Evolutionary conservation across 345 rosid species (phyloP).

Genomic region (Draba incana): DNA sequence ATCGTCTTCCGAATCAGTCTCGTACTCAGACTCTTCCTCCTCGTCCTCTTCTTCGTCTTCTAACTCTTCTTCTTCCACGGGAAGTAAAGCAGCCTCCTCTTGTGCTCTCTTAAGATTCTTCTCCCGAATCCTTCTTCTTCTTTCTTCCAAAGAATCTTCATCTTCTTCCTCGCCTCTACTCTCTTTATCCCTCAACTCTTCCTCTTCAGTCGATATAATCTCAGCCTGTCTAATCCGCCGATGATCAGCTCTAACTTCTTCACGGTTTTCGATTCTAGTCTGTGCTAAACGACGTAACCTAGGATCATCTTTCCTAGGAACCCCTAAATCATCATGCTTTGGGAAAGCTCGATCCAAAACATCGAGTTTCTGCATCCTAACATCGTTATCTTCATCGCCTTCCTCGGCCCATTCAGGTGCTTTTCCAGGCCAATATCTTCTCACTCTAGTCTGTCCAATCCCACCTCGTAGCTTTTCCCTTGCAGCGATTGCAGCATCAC

Average conservation of each 20-base stretch:
- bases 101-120: conserved; percentile 54
- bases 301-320: conserved; percentile 57
- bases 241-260: conserved; percentile 74
- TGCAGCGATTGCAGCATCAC: conserved; percentile 59
- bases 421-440: conserved; percentile 78
- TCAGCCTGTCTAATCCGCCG: conserved; percentile 66
- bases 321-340: conserved; percentile 43
- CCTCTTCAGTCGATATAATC: conserved; percentile 65
- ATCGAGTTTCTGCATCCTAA: conserved; percentile 53
- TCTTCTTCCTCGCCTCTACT: conserved; percentile 58
- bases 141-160: conserved; percentile 64
- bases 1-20: conserved; percentile 78
- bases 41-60: conserved; percentile 67
- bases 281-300: conserved; percentile 74
- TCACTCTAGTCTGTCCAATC: conserved; percentile 71
- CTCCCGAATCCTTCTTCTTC: conserved; percentile 60
- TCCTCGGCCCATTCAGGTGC: conserved; percentile 82
- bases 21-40: conserved; percentile 70
- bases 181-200: conserved; percentile 54
- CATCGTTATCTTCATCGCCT: conserved; percentile 62
- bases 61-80: conserved; percentile 63
- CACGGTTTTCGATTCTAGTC: conserved; percentile 60
- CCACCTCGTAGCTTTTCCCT: conserved; percentile 76
- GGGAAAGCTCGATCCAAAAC: conserved; percentile 65
- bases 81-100: conserved; percentile 58